Evolutionary conservation across 2,329 filamentous ascomycete species (phyloP), one percentile per base, ranked within the genome.

Genomic region (Ophiocordyceps camponoti-saundersi): DNA sequence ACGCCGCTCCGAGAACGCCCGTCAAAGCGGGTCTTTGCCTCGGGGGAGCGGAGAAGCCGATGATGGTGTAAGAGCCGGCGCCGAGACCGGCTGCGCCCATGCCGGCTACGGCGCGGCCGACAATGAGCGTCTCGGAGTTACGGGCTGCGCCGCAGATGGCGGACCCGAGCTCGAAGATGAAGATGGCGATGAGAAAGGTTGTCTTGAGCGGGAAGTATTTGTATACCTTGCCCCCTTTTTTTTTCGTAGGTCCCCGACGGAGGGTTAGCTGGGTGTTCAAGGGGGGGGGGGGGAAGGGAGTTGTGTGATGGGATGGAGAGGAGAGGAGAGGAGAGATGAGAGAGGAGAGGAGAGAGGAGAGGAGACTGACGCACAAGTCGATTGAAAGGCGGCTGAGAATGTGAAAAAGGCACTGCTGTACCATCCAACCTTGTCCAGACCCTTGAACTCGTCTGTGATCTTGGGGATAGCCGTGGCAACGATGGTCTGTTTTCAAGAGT

Each of bases 191-290:
- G 40, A 42, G 40, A 11, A 22, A 42, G 18, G 21, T 15, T 21
- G 21, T 21, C 40, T 42, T 42, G 40, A 42, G 18, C 20, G 40
- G 21, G 40, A 42, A 42, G 20, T 22, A 23, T 5, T 23, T 42
- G 20, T 42, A 42, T 6, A 42, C 3, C 40, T 42, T 42, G 11
- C 40, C 40, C 36, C 36, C 36, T 39, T 16, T 18, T 18, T 39
- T 6, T 63, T 7, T 20, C n/a, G 21, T 4, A 8, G 23, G 23
- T n/a, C n/a, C n/a, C n/a, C n/a, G n/a, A n/a, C n/a, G 23, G 8
- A 26, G 23, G 23, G 23, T 26, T 26, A 26, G 23, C 23, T 26
- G 8, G 23, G 4, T 26, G 23, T 26, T 5, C 8, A 26, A 26
- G 23, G 8, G 23, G 23, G 8, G 23, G 23, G 23, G 5, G 4